Evolutionary conservation across 306 rosid genomes (phyloP).

Genomic region (Vicia sativa): DNA sequence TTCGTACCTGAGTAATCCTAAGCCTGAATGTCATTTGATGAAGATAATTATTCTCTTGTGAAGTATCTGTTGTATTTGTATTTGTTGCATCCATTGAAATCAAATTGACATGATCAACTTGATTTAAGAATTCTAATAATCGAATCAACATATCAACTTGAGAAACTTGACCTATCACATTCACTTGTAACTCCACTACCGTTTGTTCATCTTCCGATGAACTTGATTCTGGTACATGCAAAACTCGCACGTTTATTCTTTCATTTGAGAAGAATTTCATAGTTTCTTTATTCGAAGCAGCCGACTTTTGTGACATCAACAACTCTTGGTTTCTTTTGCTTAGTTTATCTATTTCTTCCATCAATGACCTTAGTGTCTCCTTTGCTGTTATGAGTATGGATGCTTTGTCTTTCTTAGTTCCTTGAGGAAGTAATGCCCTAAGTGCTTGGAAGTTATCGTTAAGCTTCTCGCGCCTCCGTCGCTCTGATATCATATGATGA

Average conservation of each 20-base stretch:
- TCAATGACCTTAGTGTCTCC: slow-evolving; percentile 61
- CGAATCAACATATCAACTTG: slow-evolving; percentile 56
- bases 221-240: slow-evolving; percentile 50
- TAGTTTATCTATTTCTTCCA: slow-evolving; percentile 59
- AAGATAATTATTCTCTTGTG: slow-evolving; percentile 39
- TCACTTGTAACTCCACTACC: slow-evolving; percentile 60
- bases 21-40: slow-evolving; percentile 62
- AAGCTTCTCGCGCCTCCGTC: slow-evolving; percentile 82
- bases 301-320: slow-evolving; percentile 43
- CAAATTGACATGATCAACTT: slow-evolving; percentile 49
- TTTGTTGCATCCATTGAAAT: slow-evolving; percentile 70
- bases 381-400: slow-evolving; percentile 70
- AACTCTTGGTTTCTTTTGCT: slow-evolving; percentile 54
- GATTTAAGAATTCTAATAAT: slow-evolving; percentile 69
- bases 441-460: slow-evolving; percentile 78
- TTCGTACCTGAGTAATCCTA: slow-evolving; percentile 70
- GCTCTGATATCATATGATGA: slow-evolving; percentile 80
- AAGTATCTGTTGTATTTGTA: slow-evolving; percentile 43
- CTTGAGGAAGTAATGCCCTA: slow-evolving; percentile 71
- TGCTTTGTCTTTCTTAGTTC: slow-evolving; percentile 92
- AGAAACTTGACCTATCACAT: slow-evolving; percentile 50
- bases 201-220: slow-evolving; percentile 48
- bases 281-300: slow-evolving; percentile 21
- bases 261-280: slow-evolving; percentile 45
- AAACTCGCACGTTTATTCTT: slow-evolving; percentile 52